A percentile compares a stretch with the other conserved stretches of the same genome.
phyloP scores from a whole-genome alignment of 768 basidiomycete species.

The Dioszegia crocea region DNA sequence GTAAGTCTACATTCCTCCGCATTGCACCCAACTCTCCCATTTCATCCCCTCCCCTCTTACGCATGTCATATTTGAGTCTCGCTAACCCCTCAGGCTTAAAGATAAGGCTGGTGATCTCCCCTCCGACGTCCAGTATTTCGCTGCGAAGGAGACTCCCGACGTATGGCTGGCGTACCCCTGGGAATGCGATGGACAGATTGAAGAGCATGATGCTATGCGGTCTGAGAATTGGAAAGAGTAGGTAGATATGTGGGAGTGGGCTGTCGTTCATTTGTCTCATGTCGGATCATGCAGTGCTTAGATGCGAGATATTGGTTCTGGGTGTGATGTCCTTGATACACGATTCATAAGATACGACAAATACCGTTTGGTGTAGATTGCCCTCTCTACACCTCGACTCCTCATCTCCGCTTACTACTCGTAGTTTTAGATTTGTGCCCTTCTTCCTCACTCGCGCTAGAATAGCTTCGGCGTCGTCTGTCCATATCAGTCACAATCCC shows the following conservation, averaged over 20 bases:
- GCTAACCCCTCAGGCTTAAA: slow-evolving; percentile 64
- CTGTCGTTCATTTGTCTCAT: neutral
- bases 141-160: slow-evolving; percentile 62
- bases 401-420: slow-evolving; percentile 7
- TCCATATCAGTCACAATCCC: neutral
- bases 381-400: too few relatives aligned
- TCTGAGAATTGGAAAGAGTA: slow-evolving; percentile 21
- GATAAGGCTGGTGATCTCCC: slow-evolving; percentile 74
- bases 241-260: neutral
- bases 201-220: slow-evolving; percentile 36
- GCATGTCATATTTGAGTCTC: neutral
- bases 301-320: too few relatives aligned
- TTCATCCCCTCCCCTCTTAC: neutral
- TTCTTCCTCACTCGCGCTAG: slow-evolving; percentile 1
- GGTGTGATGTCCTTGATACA: too few relatives aligned
- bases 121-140: slow-evolving; percentile 65
- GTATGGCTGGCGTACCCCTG: slow-evolving; percentile 53
- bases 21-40: neutral
- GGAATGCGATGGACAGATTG: slow-evolving; percentile 44
- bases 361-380: too few relatives aligned
- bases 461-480: slow-evolving; percentile 2
- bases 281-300: too few relatives aligned
- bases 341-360: too few relatives aligned
- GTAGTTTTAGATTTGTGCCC: neutral
- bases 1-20: slow-evolving; percentile 34